Percentiles rank a stretch among this genome's conserved stretches.
phyloP scores from a whole-genome alignment of 2,329 filamentous ascomycete genomes.

The Aspergillus fischeri region DNA sequence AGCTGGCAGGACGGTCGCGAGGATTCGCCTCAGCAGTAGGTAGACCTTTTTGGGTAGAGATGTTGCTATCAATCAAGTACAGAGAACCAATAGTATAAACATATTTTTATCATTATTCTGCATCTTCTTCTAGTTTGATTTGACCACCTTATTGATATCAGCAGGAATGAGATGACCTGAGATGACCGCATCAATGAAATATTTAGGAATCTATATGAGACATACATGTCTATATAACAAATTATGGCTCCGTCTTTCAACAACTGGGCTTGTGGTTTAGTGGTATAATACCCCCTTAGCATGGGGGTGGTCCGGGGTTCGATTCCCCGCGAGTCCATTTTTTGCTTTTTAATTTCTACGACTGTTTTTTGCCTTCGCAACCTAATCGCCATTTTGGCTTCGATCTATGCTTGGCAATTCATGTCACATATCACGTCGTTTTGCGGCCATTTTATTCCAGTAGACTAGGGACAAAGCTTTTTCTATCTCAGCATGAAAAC shows the following conservation, averaged over 20 bases:
- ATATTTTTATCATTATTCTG: too few relatives aligned
- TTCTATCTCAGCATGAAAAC: too few relatives aligned
- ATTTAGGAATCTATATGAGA: not conserved
- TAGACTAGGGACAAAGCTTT: too few relatives aligned
- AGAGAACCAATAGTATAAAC: not conserved
- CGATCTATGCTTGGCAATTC: too few relatives aligned
- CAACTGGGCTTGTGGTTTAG: conserved; percentile 38
- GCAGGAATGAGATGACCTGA: not conserved
- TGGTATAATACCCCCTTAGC: conserved; percentile 47
- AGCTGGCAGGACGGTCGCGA: conserved; percentile 56
- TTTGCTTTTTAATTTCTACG: not conserved
- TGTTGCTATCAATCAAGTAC: not conserved
- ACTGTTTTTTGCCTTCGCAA: too few relatives aligned
- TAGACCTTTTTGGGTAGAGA: not conserved
- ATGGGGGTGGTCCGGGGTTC: conserved; percentile 47
- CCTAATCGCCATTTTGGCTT: too few relatives aligned
- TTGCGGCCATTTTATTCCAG: too few relatives aligned
- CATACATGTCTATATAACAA: not conserved
- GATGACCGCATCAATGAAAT: not conserved
- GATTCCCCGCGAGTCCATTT: conserved; percentile 46
- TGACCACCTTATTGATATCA: not conserved
- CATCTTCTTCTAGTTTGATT: not conserved
- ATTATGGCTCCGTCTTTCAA: not conserved
- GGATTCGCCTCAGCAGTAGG: conserved; percentile 26
- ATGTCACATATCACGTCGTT: too few relatives aligned